These are phyloP conservation scores for Sclerotinia trifoliorum DNA, from an alignment of 2,329 filamentous ascomycete genomes.

Conservation along the genomic window DNA sequence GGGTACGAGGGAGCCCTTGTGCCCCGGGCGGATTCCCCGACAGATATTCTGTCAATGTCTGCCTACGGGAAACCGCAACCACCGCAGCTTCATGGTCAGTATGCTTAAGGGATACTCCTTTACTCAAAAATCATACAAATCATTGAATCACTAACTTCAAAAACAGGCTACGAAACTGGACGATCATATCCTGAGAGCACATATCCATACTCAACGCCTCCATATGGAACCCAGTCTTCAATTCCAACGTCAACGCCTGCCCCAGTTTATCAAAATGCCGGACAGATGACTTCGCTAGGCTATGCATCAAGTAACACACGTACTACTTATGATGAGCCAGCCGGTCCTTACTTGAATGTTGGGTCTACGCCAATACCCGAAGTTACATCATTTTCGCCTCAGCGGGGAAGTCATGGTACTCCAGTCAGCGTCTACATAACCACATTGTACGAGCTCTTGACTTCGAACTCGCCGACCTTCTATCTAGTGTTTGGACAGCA, in stretches of 20 bases:
- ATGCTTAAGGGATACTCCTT: background rate
- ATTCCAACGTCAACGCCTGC: slow-evolving; percentile 43
- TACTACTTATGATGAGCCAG: slow-evolving; percentile 58
- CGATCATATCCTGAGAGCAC: slow-evolving; percentile 44
- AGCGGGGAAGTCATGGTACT: slow-evolving; percentile 65
- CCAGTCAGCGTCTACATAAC: slow-evolving; percentile 72
- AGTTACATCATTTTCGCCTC: slow-evolving; percentile 69
- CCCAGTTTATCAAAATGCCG: slow-evolving; percentile 35
- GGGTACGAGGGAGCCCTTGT: slow-evolving; percentile 41
- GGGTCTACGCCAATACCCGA: slow-evolving; percentile 59
- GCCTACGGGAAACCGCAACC: slow-evolving; percentile 75
- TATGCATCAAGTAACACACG: slow-evolving; percentile 49
- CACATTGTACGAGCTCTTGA: slow-evolving; percentile 71
- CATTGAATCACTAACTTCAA: slow-evolving; percentile 25
- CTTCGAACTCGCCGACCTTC: slow-evolving; percentile 55
- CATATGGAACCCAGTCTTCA: slow-evolving; percentile 49
- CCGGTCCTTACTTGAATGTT: slow-evolving; percentile 65
- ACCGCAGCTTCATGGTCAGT: slow-evolving; percentile 80
- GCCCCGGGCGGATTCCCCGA: slow-evolving; percentile 39
- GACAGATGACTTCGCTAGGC: slow-evolving; percentile 36
- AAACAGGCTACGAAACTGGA: slow-evolving; percentile 37
- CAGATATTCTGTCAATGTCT: slow-evolving; percentile 65
- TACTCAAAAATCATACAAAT: slow-evolving; percentile 17
- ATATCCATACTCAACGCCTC: slow-evolving; percentile 49
- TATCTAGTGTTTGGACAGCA: slow-evolving; percentile 77